Evolutionary conservation across 139 green algal genomes (phyloP).

Genomic region (Auxenochlorella pyrenoidosa): DNA sequence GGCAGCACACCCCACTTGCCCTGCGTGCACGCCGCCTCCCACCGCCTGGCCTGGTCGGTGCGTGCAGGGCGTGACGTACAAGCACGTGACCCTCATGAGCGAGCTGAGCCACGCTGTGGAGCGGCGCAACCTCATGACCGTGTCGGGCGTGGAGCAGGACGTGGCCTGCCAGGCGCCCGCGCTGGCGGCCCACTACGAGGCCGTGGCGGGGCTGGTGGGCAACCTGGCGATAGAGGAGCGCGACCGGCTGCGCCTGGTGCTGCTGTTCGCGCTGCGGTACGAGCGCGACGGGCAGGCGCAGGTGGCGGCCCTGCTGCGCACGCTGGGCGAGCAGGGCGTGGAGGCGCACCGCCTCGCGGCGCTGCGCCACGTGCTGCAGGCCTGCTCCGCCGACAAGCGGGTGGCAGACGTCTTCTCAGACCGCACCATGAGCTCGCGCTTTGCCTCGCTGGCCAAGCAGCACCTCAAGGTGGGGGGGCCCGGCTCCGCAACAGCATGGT

Average conservation of each 20-base stretch:
- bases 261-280: conserved; percentile 92
- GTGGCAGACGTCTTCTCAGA: conserved; percentile 90
- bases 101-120: conserved; percentile 74
- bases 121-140: conserved; percentile 74
- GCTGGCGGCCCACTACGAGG: conserved; percentile 41
- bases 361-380: conserved; percentile 63
- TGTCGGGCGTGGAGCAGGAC: conserved; percentile 90
- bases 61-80: conserved; percentile 76
- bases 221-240: not conserved
- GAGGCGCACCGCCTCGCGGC: not conserved
- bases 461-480: conserved; percentile 68
- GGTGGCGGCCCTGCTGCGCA: conserved; percentile 41
- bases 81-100: conserved; percentile 91
- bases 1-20: not conserved
- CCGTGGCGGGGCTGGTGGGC: conserved; percentile 33
- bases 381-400: conserved; percentile 56
- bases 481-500: not conserved
- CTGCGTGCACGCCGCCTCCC: not conserved
- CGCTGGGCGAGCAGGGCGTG: conserved; percentile 45
- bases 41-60: not conserved
- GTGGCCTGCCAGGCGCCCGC: conserved; percentile 70
- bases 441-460: conserved; percentile 71
- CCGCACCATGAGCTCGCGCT: conserved; percentile 63
- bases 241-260: conserved; percentile 77
- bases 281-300: conserved; percentile 79